These are phyloP conservation scores for Stagonosporopsis rhizophila DNA, from an alignment of 2,329 filamentous ascomycete species.

Conservation along the genomic window DNA sequence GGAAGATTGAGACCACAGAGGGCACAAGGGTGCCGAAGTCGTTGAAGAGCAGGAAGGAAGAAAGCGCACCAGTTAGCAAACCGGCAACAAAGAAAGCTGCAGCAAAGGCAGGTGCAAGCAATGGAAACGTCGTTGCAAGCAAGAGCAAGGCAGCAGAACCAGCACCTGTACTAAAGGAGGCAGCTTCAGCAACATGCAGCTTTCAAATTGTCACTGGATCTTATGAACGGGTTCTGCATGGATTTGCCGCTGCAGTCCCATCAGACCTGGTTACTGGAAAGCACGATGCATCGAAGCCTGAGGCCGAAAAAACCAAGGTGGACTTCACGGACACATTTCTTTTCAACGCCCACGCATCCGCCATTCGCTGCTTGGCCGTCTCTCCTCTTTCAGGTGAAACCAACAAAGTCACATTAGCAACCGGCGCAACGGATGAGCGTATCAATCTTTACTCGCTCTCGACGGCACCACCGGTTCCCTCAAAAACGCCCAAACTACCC, in stretches of 20 bases:
- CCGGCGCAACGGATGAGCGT: constrained; percentile 89
- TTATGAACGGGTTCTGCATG: constrained; percentile 92
- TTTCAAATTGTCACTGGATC: constrained; percentile 92
- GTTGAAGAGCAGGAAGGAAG: constrained; percentile 39
- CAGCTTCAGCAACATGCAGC: constrained; percentile 43
- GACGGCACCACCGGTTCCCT: constrained; percentile 59
- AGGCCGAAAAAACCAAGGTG: constrained; percentile 48
- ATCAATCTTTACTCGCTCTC: constrained; percentile 95
- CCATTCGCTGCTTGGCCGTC: constrained; percentile 86
- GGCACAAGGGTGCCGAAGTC: constrained; percentile 27
- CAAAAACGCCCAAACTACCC: constrained; percentile 67
- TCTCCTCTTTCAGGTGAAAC: constrained; percentile 72
- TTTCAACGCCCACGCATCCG: constrained; percentile 90
- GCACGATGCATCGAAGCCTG: constrained; percentile 23
- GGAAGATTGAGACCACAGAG: constrained; percentile 43
- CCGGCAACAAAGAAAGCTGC: constrained; percentile 24
- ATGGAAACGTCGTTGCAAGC: constrained; percentile 10
- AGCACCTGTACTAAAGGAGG: constrained; percentile 14
- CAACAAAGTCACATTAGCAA: constrained; percentile 89
- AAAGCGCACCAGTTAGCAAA: constrained; percentile 26
- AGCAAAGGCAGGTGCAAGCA: constrained; percentile 21
- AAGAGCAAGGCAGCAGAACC: constrained; percentile 28
- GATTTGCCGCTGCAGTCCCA: constrained; percentile 78
- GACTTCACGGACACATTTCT: constrained; percentile 92
- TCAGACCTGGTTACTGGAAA: constrained; percentile 40